These are phyloP conservation scores for Fraxinus angustifolia DNA, from an alignment of 305 asterid genomes.

Conservation along the genomic window DNA sequence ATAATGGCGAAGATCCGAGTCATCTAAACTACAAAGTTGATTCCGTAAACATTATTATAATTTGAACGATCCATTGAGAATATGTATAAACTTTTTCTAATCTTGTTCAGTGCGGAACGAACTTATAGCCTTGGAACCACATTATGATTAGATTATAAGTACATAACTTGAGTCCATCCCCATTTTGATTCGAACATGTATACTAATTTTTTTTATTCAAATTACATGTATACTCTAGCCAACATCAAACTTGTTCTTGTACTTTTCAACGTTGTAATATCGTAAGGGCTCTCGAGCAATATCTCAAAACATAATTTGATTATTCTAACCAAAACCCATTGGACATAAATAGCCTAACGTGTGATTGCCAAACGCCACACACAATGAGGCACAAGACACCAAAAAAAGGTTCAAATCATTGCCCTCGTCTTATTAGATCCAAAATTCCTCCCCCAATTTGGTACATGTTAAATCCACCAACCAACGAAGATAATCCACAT, in stretches of 20 bases:
- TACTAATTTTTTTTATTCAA: background rate
- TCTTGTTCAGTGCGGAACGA: background rate
- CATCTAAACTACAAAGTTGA: background rate
- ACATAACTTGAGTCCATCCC: background rate
- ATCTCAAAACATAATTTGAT: background rate
- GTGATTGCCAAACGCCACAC: constrained; percentile 36
- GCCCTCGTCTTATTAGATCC: constrained; percentile 18
- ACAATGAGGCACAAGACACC: constrained; percentile 31
- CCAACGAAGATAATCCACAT: constrained; percentile 38
- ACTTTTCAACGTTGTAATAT: background rate
- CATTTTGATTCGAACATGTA: background rate
- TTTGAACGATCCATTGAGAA: background rate
- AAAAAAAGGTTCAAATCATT: constrained; percentile 35
- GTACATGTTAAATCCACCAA: constrained; percentile 34
- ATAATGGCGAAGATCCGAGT: background rate
- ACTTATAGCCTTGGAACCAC: background rate
- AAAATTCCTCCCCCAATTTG: constrained; percentile 23
- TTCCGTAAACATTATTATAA: background rate
- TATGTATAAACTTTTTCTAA: background rate
- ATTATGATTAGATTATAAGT: background rate
- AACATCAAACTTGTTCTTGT: background rate
- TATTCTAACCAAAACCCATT: constrained; percentile 27
- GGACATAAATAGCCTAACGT: constrained; percentile 39
- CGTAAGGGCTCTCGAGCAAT: background rate
- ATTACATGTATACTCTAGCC: too few relatives aligned